phyloP scores from a whole-genome alignment of 257 asterid species.

The Thymus mandschuricus region DNA sequence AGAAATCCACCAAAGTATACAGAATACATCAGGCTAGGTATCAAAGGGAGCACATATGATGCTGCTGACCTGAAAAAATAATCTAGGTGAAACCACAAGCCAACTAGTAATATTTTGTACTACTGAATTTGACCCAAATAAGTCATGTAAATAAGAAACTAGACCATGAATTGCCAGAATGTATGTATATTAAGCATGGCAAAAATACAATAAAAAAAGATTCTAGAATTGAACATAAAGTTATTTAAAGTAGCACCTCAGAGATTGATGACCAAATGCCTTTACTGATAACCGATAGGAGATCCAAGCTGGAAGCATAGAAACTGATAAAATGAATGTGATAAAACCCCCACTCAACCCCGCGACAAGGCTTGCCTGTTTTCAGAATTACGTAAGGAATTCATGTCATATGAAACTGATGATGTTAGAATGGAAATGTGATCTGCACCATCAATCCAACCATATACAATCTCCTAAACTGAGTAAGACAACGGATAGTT shows the following conservation, averaged over 20 bases:
- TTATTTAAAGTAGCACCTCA: constrained; percentile 55
- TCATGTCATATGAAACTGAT: constrained; percentile 20
- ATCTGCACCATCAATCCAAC: constrained; percentile 4
- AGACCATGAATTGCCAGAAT: constrained; percentile 14
- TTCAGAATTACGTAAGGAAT: constrained; percentile 45
- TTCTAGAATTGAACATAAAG: constrained; percentile 23
- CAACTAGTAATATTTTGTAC: constrained; percentile 5
- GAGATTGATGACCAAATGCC: constrained; percentile 65
- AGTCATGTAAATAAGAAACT: constrained; percentile 11
- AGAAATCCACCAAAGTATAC: constrained; percentile 94
- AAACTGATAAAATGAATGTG: constrained; percentile 64
- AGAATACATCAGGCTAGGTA: constrained; percentile 77
- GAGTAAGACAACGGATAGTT: constrained; percentile 22
- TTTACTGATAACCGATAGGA: constrained; percentile 58
- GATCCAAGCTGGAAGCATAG: constrained; percentile 91
- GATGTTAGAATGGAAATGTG: constrained; percentile 20
- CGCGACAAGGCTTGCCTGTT: constrained; percentile 76
- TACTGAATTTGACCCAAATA: constrained; percentile 18
- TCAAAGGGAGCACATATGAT: constrained; percentile 71
- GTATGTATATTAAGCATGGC: neutral
- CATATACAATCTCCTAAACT: constrained; percentile 29
- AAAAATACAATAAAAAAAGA: constrained; percentile 15
- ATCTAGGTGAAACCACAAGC: constrained; percentile 37
- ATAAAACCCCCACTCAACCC: constrained; percentile 92
- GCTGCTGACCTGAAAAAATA: constrained; percentile 72